phyloP scores from a whole-genome alignment of 208 protist species.

The Trypanosoma grayi region DNA sequence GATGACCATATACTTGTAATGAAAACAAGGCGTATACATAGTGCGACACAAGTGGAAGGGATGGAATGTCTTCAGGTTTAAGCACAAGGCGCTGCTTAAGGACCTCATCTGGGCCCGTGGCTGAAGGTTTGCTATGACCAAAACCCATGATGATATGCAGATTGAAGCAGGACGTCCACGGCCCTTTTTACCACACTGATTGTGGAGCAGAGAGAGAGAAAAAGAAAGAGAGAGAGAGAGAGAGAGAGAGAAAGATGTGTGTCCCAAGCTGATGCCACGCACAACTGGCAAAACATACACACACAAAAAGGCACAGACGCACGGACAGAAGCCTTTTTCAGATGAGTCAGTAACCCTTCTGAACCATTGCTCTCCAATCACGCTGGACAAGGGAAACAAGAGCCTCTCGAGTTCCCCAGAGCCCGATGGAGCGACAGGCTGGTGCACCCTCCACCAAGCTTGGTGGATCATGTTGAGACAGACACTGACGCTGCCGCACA shows the following conservation, averaged over 20 bases:
- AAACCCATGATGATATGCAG: conserved; percentile 15
- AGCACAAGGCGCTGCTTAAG: conserved; percentile 32
- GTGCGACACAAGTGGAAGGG: conserved; percentile 61
- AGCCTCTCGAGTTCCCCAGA: conserved; percentile 6
- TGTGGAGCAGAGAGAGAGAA: no score
- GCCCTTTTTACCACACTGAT: no score
- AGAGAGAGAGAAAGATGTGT: not conserved
- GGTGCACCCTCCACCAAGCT: not conserved
- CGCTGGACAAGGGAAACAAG: conserved; percentile 2
- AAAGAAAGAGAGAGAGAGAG: conserved; percentile 26
- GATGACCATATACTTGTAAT: conserved; percentile 69
- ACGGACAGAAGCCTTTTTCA: not conserved
- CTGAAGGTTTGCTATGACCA: not conserved
- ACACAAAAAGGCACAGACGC: not conserved
- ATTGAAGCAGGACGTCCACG: no score
- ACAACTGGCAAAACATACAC: no score
- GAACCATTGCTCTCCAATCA: conserved; percentile 17
- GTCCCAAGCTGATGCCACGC: not conserved
- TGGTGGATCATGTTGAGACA: not conserved
- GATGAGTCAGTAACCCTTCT: not conserved
- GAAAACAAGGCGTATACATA: conserved; percentile 71
- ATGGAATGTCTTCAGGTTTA: conserved; percentile 45
- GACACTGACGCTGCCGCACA: conserved; percentile 9
- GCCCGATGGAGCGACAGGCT: not conserved
- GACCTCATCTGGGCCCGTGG: not conserved